phyloP scores from a whole-genome alignment of 2,329 filamentous ascomycete species.

The Aspergillus carbonarius region DNA sequence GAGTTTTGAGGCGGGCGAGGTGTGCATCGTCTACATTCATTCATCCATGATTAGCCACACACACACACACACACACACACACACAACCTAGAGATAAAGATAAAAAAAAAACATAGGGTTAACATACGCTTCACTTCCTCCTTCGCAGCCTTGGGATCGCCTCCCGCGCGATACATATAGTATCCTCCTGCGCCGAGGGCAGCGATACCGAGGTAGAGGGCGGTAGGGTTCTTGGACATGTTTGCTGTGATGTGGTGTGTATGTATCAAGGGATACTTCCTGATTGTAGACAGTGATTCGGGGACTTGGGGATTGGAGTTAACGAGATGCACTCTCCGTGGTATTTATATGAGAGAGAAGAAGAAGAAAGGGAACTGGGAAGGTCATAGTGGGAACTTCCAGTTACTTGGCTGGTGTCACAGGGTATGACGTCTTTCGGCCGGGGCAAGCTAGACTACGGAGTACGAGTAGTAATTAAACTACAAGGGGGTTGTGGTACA shows the following conservation, averaged over 20 bases:
- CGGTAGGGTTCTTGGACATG: conserved; percentile 39
- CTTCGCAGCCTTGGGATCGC: conserved; percentile 76
- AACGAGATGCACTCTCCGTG: too few relatives aligned
- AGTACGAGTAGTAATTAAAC: too few relatives aligned
- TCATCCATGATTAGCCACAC: neutral
- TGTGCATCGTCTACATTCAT: conserved; percentile 69
- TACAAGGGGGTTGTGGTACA: neutral
- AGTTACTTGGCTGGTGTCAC: neutral
- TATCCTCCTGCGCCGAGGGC: conserved; percentile 73
- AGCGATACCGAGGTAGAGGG: conserved; percentile 51
- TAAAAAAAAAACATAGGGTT: neutral
- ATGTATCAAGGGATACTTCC: neutral
- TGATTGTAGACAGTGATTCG: neutral
- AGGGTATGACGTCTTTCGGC: conserved; percentile 15
- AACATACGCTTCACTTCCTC: conserved; percentile 78
- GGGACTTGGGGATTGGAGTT: neutral
- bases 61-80: neutral
- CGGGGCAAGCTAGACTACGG: too few relatives aligned
- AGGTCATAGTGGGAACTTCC: neutral
- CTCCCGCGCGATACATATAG: conserved; percentile 87
- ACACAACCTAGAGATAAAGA: neutral
- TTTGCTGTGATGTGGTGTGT: conserved; percentile 8
- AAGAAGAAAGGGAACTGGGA: neutral
- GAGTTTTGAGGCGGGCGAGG: conserved; percentile 65
- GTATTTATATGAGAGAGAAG: neutral